These are phyloP conservation scores for Neofusicoccum sp. DNA, from an alignment of 2,329 filamentous ascomycete genomes.

Conservation along the genomic window DNA sequence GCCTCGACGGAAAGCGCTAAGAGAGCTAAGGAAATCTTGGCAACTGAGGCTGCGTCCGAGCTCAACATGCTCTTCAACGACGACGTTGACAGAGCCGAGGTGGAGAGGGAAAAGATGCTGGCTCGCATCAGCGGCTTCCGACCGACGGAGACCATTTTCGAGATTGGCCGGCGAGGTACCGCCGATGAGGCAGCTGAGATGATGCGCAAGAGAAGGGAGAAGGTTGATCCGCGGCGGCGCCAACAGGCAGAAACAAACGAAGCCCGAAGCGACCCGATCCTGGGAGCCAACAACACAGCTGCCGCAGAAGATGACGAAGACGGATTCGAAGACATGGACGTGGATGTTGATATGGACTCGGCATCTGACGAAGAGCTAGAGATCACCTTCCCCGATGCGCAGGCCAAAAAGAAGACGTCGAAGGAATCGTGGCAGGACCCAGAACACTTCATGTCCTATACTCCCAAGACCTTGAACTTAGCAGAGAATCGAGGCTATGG, in stretches of 20 bases:
- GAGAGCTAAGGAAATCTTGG: slow-evolving; percentile 73
- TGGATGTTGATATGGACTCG: slow-evolving; percentile 32
- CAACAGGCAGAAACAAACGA: slow-evolving; percentile 42
- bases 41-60: slow-evolving; percentile 67
- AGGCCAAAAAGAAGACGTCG: slow-evolving; percentile 31
- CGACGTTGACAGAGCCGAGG: slow-evolving; percentile 58
- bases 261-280: slow-evolving; percentile 19
- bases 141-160: slow-evolving; percentile 93
- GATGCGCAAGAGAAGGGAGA: slow-evolving; percentile 70
- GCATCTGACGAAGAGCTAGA: slow-evolving; percentile 56
- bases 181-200: slow-evolving; percentile 68
- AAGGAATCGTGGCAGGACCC: slow-evolving; percentile 69
- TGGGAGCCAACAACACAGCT: neutral
- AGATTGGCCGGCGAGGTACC: slow-evolving; percentile 71
- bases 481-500: slow-evolving; percentile 92
- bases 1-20: slow-evolving; percentile 90
- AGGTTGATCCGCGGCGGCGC: slow-evolving; percentile 59
- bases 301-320: slow-evolving; percentile 15
- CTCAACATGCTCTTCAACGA: slow-evolving; percentile 74
- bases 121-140: slow-evolving; percentile 84
- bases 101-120: slow-evolving; percentile 79
- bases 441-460: slow-evolving; percentile 96
- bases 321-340: slow-evolving; percentile 26
- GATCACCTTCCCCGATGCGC: slow-evolving; percentile 44
- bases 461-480: slow-evolving; percentile 73